Evolutionary conservation across 345 rosid species (phyloP), one percentile per base, ranked within the genome.

Genomic region (Linum tenue): DNA sequence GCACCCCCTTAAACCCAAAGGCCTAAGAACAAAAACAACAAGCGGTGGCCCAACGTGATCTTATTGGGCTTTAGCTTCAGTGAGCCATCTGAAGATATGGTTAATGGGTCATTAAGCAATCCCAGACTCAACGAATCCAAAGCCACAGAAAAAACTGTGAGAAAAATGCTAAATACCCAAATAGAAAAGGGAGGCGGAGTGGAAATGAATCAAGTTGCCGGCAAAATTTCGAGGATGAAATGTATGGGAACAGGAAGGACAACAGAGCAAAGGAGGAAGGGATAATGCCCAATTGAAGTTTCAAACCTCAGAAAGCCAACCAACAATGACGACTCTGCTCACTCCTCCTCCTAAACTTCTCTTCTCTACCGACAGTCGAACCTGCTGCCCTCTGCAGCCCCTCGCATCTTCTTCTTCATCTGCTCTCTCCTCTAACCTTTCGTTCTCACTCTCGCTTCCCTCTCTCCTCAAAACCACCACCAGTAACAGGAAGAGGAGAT

Each of bases 361-460:
- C 82, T 82, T 76, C 80, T 82, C 86, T 77, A 58, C 43, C 65
- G 69, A 72, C 39, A 35, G 75, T 64, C 42, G 53, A 2, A 48
- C 53, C 53, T 5, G 53, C 14, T 48, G 53, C 53, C 7, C 5
- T 56, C 76, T 48, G n/a, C 57, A 17, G 31, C 59, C 35, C 64
- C 68, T 17, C 69, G 60, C 64, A 7, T 8, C 51, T 48, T 48
- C 53, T 48, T 48, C 12, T 48, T 3, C 53, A 15, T 48, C 53
- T 48, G 53, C 53, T 48, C 53, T 48, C 14, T 48, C 14, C 53
- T 48, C 14, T 12, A 48, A 9, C 3, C 53, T 48, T 48, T 48
- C 53, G 14, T 48, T 48, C 53, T 48, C 53, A 48, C 59, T 70
- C 64, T 69, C 75, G 5, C 35, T 75, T 38, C 10, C 70, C 37